These are phyloP conservation scores for Neopestalotiopsis clavispora DNA, from an alignment of 2,329 filamentous ascomycete genomes.

Conservation along the genomic window DNA sequence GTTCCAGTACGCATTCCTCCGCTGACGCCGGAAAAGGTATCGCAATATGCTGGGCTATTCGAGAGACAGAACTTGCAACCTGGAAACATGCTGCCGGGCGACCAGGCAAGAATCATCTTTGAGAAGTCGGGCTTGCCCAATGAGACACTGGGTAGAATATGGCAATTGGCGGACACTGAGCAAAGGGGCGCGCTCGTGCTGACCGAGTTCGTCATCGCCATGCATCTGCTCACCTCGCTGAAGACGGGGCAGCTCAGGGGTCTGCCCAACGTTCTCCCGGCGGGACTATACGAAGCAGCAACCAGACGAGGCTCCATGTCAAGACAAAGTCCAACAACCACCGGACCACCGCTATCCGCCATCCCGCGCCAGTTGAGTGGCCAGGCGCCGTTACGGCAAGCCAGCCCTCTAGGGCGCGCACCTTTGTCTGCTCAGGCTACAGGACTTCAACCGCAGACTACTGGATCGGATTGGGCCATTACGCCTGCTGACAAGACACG, in stretches of 20 bases:
- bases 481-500: conserved; percentile 82
- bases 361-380: conserved; percentile 87
- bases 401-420: conserved; percentile 60
- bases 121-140: conserved; percentile 90
- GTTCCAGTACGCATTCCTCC: conserved; percentile 86
- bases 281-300: conserved; percentile 88
- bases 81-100: conserved; percentile 76
- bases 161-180: conserved; percentile 93
- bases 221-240: conserved; percentile 93
- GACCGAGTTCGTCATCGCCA: conserved; percentile 96
- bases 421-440: conserved; percentile 50
- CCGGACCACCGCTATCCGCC: conserved; percentile 63
- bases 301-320: conserved; percentile 64
- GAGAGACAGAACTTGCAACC: conserved; percentile 83
- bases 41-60: conserved; percentile 88
- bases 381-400: conserved; percentile 65
- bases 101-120: conserved; percentile 91
- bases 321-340: conserved; percentile 56
- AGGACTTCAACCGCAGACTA: conserved; percentile 40
- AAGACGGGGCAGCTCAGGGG: conserved; percentile 82
- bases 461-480: conserved; percentile 79
- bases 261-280: conserved; percentile 80
- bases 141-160: conserved; percentile 91
- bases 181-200: conserved; percentile 84
- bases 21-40: conserved; percentile 84